Conservation (phyloP, 2,329 filamentous ascomycete genomes). For the Pseudocercospora fuligena region DNA sequence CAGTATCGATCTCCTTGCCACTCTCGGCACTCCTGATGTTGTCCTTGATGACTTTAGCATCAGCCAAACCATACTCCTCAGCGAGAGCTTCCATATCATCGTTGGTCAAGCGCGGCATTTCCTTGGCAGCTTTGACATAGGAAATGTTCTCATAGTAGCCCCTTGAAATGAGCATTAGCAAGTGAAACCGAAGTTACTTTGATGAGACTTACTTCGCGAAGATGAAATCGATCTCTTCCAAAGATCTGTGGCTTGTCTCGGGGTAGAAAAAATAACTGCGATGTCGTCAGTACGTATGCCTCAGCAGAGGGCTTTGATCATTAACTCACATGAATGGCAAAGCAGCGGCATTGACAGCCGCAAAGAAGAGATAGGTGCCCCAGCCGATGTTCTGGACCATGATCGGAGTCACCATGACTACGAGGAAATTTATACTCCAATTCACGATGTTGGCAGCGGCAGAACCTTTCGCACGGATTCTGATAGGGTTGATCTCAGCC, state of each 20-base stretch:
- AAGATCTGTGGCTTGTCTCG: slow-evolving; percentile 56
- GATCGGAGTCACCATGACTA: slow-evolving; percentile 13
- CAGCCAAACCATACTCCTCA: slow-evolving; percentile 13
- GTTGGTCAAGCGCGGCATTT: slow-evolving; percentile 35
- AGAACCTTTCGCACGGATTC: slow-evolving; percentile 55
- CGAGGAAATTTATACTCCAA: slow-evolving; percentile 9
- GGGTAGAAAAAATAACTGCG: slow-evolving; percentile 60
- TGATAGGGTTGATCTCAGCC: slow-evolving; percentile 50
- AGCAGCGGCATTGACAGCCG: slow-evolving; percentile 57
- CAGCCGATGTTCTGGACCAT: slow-evolving; percentile 39
- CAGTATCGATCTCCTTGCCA: not conserved
- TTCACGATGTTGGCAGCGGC: slow-evolving; percentile 12
- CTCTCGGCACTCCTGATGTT: not conserved
- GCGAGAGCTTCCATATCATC: slow-evolving; percentile 10
- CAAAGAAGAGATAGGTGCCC: slow-evolving; percentile 44
- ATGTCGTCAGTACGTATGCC: slow-evolving; percentile 44
- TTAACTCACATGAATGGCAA: slow-evolving; percentile 57
- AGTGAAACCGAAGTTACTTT: no score
- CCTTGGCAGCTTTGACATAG: slow-evolving; percentile 44
- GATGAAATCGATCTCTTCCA: slow-evolving; percentile 60
- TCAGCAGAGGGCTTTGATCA: not conserved
- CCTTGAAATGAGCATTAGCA: not conserved
- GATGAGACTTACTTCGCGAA: slow-evolving; percentile 29
- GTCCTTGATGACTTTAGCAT: not conserved
- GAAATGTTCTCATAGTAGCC: slow-evolving; percentile 37